Evolutionary conservation across 1,139 yeast species (phyloP), one percentile per base, ranked within the genome.

Genomic region (Yamadazyma diddensiae): DNA sequence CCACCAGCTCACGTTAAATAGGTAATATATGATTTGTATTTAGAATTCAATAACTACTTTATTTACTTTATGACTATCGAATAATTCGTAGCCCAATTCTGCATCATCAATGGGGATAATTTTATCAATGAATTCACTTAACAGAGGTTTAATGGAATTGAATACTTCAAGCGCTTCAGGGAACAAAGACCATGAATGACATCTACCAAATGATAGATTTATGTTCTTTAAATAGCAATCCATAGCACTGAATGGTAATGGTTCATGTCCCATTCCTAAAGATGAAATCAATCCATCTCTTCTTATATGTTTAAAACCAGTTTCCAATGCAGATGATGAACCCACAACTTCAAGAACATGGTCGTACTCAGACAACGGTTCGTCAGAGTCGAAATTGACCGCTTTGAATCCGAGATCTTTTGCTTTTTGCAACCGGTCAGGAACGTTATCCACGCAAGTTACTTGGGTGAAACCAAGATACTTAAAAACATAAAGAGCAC

Each of bases 341-440:
- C 83, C 79, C 11, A 77, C 85, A 7, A 70, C 76, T 47, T 77
- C 82, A 37, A 76, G 54, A 2, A 70, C 77, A n/a, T 73, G 76
- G 46, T 77, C 82, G 30, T 73, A 77, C 1, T 79, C 79, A 3
- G 45, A 43, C 16, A 66, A 41, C 2, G 36, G 49, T 10, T 26
- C 30, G 6, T 26, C 13, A 28, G 60, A 62, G 28, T 60, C 62
- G 42, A 70, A 64, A 32, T 77, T 74, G 21, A 71, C 58, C 1
- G 66, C 65, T 21, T 53, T 45, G 0, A 71, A 73, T 0, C 82
- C 82, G 22, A 73, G 59, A 21, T 48, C 37, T 29, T 49, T 41
- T 3, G 81, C 82, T 37, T 61, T 62, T 7, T 57, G 57, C 33
- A 77, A 55, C 34, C 82, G 50, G 14, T 69, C 65, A 0, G 67